These are phyloP conservation scores for Mimosa bimucronata DNA, from an alignment of 306 rosid species.

Conservation along the genomic window DNA sequence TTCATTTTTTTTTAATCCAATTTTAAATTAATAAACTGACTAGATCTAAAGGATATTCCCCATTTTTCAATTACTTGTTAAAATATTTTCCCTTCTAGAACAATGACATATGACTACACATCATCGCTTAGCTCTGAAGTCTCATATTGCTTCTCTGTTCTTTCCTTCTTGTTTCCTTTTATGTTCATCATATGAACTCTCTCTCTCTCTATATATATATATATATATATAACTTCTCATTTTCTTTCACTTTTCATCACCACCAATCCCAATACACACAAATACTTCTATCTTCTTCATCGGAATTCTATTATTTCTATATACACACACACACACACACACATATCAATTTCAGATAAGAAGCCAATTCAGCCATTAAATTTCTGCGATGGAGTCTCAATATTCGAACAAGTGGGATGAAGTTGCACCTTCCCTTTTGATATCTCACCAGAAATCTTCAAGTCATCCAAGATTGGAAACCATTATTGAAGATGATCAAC, in stretches of 20 bases:
- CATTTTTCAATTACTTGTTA: not conserved
- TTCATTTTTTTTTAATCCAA: not conserved
- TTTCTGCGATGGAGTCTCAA: not conserved
- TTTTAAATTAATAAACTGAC: not conserved
- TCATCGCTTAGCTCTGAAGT: not conserved
- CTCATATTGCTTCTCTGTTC: not conserved
- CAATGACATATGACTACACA: not conserved
- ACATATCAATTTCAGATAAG: too few species aligned
- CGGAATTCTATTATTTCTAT: not conserved
- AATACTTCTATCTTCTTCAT: not conserved
- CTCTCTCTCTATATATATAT: too few species aligned
- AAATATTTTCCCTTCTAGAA: not conserved
- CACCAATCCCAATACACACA: too few species aligned
- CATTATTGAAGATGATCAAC: constrained; percentile 39
- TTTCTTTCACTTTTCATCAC: not conserved
- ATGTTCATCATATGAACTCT: not conserved
- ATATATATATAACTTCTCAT: not conserved
- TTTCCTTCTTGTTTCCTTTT: not conserved
- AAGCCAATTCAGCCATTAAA: too few species aligned
- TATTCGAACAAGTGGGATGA: constrained; percentile 23
- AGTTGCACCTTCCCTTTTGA: constrained; percentile 35
- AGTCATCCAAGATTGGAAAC: constrained; percentile 33
- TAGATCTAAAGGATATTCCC: not conserved
- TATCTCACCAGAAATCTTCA: constrained; percentile 20
- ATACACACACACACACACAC: too few species aligned